phyloP scores from a whole-genome alignment of 257 asterid genomes.

The Penstemon barbatus region DNA sequence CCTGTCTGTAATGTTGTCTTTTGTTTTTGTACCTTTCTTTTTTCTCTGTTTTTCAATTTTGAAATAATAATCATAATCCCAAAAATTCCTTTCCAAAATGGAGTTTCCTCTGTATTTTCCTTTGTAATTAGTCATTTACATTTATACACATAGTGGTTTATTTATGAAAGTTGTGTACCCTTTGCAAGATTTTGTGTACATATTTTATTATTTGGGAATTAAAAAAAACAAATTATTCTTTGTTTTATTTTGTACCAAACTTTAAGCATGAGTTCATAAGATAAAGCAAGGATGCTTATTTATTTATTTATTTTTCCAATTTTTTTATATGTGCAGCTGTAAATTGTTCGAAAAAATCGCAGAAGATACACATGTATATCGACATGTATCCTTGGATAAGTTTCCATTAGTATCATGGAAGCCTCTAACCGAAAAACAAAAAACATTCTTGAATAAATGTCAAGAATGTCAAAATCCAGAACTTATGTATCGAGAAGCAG shows the following conservation, averaged over 20 bases:
- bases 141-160: too few relatives aligned
- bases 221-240: too few relatives aligned
- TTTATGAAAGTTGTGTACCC: too few relatives aligned
- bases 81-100: not conserved
- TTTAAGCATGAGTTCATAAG: not conserved
- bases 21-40: too few relatives aligned
- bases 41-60: not conserved
- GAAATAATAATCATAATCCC: not conserved
- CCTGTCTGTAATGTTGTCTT: too few relatives aligned
- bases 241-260: too few relatives aligned
- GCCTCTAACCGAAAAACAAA: not conserved
- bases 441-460: slow-evolving; percentile 28
- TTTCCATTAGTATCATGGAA: slow-evolving; percentile 26
- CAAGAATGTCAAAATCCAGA: slow-evolving; percentile 24
- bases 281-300: too few relatives aligned
- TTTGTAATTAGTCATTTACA: not conserved
- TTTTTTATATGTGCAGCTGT: slow-evolving; percentile 26
- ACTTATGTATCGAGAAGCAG: slow-evolving; percentile 31
- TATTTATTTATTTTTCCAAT: not conserved
- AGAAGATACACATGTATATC: slow-evolving; percentile 23
- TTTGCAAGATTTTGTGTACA: too few relatives aligned
- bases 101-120: too few relatives aligned
- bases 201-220: too few relatives aligned
- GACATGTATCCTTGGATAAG: slow-evolving; percentile 20
- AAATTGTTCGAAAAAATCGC: slow-evolving; percentile 19